Evolutionary conservation across 768 basidiomycete species (phyloP).

Genomic region (Lactarius indigo): DNA sequence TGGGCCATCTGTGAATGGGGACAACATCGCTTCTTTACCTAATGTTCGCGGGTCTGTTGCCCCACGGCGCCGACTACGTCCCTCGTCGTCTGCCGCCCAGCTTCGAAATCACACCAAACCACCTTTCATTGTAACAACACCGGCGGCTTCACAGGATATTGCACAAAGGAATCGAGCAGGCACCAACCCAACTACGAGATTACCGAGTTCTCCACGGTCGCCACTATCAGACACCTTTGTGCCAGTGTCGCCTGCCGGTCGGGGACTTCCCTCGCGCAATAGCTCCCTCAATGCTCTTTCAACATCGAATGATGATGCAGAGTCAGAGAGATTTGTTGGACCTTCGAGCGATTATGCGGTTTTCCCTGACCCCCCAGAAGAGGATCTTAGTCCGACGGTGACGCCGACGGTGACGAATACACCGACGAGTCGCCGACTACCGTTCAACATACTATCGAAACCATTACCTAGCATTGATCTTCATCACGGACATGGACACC

Average conservation of each 20-base stretch:
- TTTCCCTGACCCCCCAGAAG: constrained; percentile 64
- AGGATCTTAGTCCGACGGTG: constrained; percentile 32
- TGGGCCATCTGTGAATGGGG: constrained; percentile 51
- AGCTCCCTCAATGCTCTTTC: constrained; percentile 37
- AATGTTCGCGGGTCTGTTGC: constrained; percentile 50
- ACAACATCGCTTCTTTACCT: constrained; percentile 49
- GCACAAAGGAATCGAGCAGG: constrained; percentile 55
- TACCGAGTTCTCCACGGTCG: constrained; percentile 42
- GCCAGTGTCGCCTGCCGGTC: constrained; percentile 40
- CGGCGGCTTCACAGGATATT: constrained; percentile 35
- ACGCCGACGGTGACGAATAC: constrained; percentile 24
- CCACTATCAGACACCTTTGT: constrained; percentile 24
- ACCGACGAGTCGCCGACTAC: constrained; percentile 36
- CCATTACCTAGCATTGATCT: constrained; percentile 35
- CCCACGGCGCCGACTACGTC: constrained; percentile 57
- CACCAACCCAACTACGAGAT: constrained; percentile 54
- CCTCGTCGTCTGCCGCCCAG: constrained; percentile 77
- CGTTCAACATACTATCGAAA: constrained; percentile 67
- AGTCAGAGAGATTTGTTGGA: constrained; percentile 53
- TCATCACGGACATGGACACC: constrained; percentile 35
- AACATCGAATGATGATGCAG: constrained; percentile 40
- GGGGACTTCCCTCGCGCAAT: constrained; percentile 57
- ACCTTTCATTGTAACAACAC: constrained; percentile 23
- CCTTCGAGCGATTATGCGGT: constrained; percentile 67
- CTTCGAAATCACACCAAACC: constrained; percentile 42